Evolutionary conservation across 176 grass and related monocot species (phyloP), one percentile per base, ranked within the genome.

Genomic region (Juncus inflexus): DNA sequence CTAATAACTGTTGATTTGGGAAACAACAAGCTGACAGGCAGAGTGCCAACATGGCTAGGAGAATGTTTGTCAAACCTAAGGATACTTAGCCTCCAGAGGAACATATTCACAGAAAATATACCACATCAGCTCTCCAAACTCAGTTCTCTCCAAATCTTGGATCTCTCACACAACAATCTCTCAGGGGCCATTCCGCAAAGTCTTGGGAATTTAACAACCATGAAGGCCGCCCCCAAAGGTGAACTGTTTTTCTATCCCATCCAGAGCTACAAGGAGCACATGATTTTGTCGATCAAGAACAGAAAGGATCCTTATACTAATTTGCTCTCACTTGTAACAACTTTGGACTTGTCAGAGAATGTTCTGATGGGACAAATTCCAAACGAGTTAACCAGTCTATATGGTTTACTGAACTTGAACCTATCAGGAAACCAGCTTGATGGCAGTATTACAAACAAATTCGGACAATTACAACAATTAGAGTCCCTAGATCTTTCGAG

Each of bases 51-150:
- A 41, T 80, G 72, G 76, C 52, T 80, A 51, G 69, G 47, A 4
- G 9, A 41, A 7, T 65, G 55, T n/a, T 14, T 79, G 13, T n/a
- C 63, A 35, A 54, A 50, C 4, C 19, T 86, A 8, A 45, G 35
- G 6, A 52, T 82, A 7, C 14, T 87, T 4, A 42, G 58, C 4
- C 9, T 82, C 9, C 50, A 62, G 2, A 65, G 35, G 0, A 82
- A 82, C 78, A 58, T 65, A 45, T 79, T 87, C 69, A 60, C 11
- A 3, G 84, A 79, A 0, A 19, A 66, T 8, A 76, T 87, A 37
- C 84, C 84, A 2, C 3, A 41, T 2, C 12, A 87, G 4, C 9
- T 79, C 37, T 12, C 50, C 10, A 73, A 12, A 12, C n/a, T 82
- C 3, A 15, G 3, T 52, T 9, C 15, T 12, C 79, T 87, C 36